Conservation (phyloP, 352 stramenopile genomes). For the Pythium folliculosum region DNA sequence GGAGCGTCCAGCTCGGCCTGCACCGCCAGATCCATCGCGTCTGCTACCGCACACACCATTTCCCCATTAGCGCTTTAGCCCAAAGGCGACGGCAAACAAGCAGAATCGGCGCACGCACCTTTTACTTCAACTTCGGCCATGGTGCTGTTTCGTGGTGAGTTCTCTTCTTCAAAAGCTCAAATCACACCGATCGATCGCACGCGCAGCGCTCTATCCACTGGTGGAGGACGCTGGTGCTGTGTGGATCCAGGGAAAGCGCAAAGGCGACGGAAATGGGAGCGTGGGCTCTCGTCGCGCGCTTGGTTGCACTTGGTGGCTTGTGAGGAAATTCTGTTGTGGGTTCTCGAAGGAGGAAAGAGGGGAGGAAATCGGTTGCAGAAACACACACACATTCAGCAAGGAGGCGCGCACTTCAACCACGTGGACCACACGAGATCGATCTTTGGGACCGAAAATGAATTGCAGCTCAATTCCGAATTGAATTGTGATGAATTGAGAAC, state of each 20-base stretch:
- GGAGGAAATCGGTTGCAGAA: conserved; percentile 30
- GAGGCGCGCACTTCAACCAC: conserved; percentile 28
- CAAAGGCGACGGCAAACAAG: background rate
- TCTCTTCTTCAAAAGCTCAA: too few species aligned
- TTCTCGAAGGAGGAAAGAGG: background rate
- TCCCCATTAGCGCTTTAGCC: background rate
- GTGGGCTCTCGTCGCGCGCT: background rate
- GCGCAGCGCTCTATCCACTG: conserved; percentile 5
- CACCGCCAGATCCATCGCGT: conserved; percentile 28
- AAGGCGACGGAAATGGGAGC: background rate
- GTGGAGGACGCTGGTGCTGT: background rate
- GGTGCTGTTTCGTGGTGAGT: background rate
- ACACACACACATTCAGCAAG: conserved; percentile 25
- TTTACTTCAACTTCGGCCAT: conserved; percentile 29
- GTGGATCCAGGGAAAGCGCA: background rate
- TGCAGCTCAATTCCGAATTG: conserved; percentile 16
- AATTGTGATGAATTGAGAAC: conserved; percentile 20
- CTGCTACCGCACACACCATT: conserved; percentile 12
- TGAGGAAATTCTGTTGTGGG: conserved; percentile 12
- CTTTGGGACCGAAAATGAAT: conserved; percentile 12
- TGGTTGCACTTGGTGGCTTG: conserved; percentile 4
- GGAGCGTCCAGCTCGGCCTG: conserved; percentile 25
- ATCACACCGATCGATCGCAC: conserved; percentile 19
- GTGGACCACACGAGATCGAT: conserved; percentile 33
- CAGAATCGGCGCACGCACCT: conserved; percentile 4